These are phyloP conservation scores for Luzula sylvatica DNA, from an alignment of 176 grass and related monocot genomes.

Conservation along the genomic window DNA sequence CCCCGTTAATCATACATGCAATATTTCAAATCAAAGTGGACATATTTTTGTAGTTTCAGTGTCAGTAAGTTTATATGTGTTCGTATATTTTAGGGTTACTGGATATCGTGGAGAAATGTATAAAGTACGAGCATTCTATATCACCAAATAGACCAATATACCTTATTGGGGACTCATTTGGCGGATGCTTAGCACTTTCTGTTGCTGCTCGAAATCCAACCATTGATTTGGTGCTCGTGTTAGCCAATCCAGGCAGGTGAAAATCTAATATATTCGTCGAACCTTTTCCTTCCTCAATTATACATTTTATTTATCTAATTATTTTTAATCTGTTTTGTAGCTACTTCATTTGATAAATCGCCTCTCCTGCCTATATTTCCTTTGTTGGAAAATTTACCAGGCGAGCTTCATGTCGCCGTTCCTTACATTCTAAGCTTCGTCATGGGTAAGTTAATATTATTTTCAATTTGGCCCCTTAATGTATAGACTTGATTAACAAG, in stretches of 20 bases:
- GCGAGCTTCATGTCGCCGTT: constrained; percentile 54
- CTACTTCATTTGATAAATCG: constrained; percentile 76
- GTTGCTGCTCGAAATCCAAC: constrained; percentile 61
- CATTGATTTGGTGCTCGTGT: constrained; percentile 56
- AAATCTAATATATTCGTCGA: constrained; percentile 18
- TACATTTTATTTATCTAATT: not conserved
- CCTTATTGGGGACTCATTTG: constrained; percentile 68
- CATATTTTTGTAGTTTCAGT: constrained; percentile 12
- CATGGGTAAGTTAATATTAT: constrained; percentile 54
- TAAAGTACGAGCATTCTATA: constrained; percentile 43
- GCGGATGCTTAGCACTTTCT: constrained; percentile 64
- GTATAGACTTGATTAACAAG: no score
- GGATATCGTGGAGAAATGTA: constrained; percentile 40
- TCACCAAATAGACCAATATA: constrained; percentile 60
- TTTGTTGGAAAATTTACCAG: constrained; percentile 74
- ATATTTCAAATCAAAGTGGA: not conserved
- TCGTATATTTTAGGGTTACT: constrained; percentile 35
- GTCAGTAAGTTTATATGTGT: not conserved
- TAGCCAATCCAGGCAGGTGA: constrained; percentile 94
- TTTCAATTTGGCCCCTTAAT: no score
- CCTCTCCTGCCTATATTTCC: constrained; percentile 54
- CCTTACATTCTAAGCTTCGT: constrained; percentile 83
- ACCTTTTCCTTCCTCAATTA: not conserved
- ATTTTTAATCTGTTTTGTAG: constrained; percentile 20
- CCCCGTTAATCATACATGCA: no score